Evolutionary conservation across 179 eudicot species (phyloP), one percentile per base, ranked within the genome.

Genomic region (Heliamphora pulchella): DNA sequence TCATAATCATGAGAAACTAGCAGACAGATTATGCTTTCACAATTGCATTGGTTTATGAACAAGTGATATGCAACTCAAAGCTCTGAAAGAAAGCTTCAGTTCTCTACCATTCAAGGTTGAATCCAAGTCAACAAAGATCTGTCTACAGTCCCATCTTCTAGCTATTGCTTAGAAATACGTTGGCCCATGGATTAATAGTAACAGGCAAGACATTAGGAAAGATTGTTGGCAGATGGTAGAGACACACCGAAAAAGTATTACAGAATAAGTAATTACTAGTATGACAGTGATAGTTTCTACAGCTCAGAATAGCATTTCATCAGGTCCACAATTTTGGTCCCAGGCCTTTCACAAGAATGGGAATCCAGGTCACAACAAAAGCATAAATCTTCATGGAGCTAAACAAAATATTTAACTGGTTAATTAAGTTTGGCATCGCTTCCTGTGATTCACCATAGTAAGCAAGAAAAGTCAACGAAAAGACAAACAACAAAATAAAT

Each of bases 1-100:
- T 54, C 22, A 6, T 54, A 31, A 31, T 13, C 47, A 57, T 41
- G 50, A 74, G 65, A 41, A 55, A 55, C 61, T 41, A 31, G 59
- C 76, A 72, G 76, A 55, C 65, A 41, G 22, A 18, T 57, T 53
- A 51, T 53, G 61, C 76, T 72, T 55, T 31, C 48, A 44, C 64
- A 31, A 41, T 39, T 5, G 7, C 48, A 31, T 74, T 72, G 31
- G 77, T 15, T 54, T 14, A 51, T 20, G 22, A 53, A 73, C 46
- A 2, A 50, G 48, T n/a, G n/a, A 46, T 70, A 70, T 46, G 31
- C 74, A 70, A 70, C 55, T 70, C 58, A 50, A 70, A n/a, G 47
- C 18, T 53, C 18, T 55, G n/a, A 1, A 47, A 71, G 39, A 18
- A 71, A 71, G 55, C 74, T 71, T 14, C 47, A n/a, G 31, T 20